Evolutionary conservation across 768 basidiomycete species (phyloP), one percentile per base, ranked within the genome.

Genomic region (Podaxis sp.): DNA sequence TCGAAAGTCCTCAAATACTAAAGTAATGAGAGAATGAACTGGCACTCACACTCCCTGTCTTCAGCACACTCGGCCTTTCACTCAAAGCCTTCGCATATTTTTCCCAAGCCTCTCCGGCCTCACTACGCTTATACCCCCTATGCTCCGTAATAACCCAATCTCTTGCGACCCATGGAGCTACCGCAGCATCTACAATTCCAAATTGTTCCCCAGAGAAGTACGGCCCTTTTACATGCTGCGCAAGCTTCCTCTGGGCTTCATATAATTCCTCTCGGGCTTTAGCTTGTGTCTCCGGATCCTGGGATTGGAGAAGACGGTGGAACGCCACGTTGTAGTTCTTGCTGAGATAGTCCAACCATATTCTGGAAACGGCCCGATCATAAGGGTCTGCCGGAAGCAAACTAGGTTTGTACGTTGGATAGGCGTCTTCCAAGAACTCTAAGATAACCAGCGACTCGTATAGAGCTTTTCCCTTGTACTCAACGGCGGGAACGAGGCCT

Each of bases 371-470:
- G 0, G 84, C 85, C n/a, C 81, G 79, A 4, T 77, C 77, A 57
- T 74, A 76, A 1, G 87, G 81, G 64, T 87, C 82, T 4, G 64
- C 56, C 0, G 87, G 84, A 40, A 85, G 77, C n/a, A 88, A 70
- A 40, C 71, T 72, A 7, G 83, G 83, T 41, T 73, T 75, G 63
- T 78, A 63, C 8, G 64, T 55, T 0, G 81, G 79, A 69, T 80
- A 85, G 3, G 81, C 79, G 55, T 90, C 88, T 66, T 90, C 87
- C 62, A 90, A 76, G 71, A 87, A 87, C 71, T 90, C 87, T 71
- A 81, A 80, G 50, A 90, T 72, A 54, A 89, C 76, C 57, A 86
- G 77, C 3, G 84, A 86, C 66, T 90, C 88, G 73, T 89, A 86
- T 4, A 90, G 69, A 1, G 85, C 83, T 60, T 78, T 80, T 59